These are phyloP conservation scores for Casaregolazyma suthepensis DNA, from an alignment of 1,139 yeast species.

Conservation along the genomic window DNA sequence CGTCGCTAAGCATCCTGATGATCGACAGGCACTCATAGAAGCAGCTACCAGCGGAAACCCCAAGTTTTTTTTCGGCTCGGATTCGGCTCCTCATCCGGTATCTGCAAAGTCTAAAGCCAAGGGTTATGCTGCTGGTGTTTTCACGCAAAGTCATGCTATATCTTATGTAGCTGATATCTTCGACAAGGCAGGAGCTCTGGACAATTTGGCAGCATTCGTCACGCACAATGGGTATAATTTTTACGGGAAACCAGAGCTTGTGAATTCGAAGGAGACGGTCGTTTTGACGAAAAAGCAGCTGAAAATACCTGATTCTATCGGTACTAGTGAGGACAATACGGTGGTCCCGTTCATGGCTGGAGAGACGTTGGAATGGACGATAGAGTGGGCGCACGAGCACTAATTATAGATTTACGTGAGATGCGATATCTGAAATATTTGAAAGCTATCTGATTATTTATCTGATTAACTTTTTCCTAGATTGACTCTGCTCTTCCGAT, in stretches of 20 bases:
- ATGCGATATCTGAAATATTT: background rate
- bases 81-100: conserved; percentile 93
- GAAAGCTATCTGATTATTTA: too few species aligned
- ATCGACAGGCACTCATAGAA: conserved; percentile 66
- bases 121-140: conserved; percentile 97
- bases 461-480: too few species aligned
- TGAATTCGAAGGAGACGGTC: conserved; percentile 24
- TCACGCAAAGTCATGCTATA: conserved; percentile 78
- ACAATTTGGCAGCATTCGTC: conserved; percentile 66
- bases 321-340: conserved; percentile 34
- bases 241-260: conserved; percentile 45
- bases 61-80: conserved; percentile 94
- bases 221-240: conserved; percentile 66
- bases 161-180: conserved; percentile 85
- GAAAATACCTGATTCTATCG: conserved; percentile 50
- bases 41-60: conserved; percentile 94
- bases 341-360: conserved; percentile 94
- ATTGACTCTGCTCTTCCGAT: too few species aligned
- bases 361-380: conserved; percentile 63
- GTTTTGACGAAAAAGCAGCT: conserved; percentile 33
- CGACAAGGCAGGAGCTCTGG: conserved; percentile 57
- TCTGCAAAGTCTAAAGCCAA: conserved; percentile 66
- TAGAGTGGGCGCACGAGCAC: conserved; percentile 50
- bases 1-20: conserved; percentile 88
- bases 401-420: background rate